Conservation (phyloP, 768 basidiomycete species). For the Naganishia vishniacii region DNA sequence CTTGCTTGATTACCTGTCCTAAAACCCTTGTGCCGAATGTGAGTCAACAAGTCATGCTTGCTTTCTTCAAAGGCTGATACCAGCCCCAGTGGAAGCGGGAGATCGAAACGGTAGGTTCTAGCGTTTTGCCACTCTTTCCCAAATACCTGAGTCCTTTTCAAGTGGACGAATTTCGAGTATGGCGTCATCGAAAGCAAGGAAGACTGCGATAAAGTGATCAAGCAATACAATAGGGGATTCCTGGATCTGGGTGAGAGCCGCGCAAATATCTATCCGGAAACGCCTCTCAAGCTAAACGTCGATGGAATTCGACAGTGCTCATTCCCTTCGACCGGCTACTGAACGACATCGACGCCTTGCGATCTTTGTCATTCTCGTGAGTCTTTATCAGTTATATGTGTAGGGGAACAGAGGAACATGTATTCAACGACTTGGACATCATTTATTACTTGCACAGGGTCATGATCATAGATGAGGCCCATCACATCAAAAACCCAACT, state of each 20-base stretch:
- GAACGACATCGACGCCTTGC: slow-evolving; percentile 1
- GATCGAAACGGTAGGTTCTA: slow-evolving; percentile 63
- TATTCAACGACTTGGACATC: too few relatives aligned
- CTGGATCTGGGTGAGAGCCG: slow-evolving; percentile 68
- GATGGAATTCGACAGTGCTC: background rate
- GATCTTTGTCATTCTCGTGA: slow-evolving; percentile 56
- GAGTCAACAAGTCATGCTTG: slow-evolving; percentile 20
- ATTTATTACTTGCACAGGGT: slow-evolving; percentile 31
- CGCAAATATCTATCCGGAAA: background rate
- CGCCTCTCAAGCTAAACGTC: background rate
- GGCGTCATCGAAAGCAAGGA: slow-evolving; percentile 59
- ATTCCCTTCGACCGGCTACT: background rate
- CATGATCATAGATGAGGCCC: slow-evolving; percentile 73
- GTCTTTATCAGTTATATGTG: slow-evolving; percentile 51
- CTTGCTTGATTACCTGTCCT: slow-evolving; percentile 80
- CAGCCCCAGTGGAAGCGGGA: slow-evolving; percentile 68
- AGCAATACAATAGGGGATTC: slow-evolving; percentile 72
- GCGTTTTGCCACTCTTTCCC: slow-evolving; percentile 8
- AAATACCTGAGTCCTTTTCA: background rate
- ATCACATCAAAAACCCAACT: slow-evolving; percentile 73
- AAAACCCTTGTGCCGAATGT: slow-evolving; percentile 70
- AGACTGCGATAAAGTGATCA: slow-evolving; percentile 58
- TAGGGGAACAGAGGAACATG: too few relatives aligned
- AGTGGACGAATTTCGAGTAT: slow-evolving; percentile 96
- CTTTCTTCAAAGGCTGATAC: background rate